Base-by-base conservation (phyloP, 805 yeast genomes). In the Metschnikowia noctiluminum region DNA sequence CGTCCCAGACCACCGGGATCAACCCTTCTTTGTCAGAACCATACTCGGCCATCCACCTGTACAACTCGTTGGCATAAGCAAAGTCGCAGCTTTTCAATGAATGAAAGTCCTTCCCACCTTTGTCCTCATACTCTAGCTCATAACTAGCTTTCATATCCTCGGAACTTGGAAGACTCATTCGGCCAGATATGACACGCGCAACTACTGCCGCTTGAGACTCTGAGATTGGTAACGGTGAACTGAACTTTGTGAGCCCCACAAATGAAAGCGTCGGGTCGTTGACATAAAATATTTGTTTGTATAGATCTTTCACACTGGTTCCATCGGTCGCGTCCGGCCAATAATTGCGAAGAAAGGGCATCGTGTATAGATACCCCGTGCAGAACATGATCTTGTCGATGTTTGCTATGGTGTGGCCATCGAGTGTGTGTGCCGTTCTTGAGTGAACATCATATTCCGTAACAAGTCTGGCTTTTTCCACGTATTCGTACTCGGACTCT, bases 1-100 rank as follows among this genome's bases (percentile, higher is more conserved):
- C 55, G 39, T 55, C 62, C 66, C 66, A 62, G 35, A 35, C 46
- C 7, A 45, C 36, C 1, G 65, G 64, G 32, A 55, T 43, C 28
- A 62, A 52, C 8, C 66, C 66, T 1, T 30, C 49, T 4, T 48
- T 43, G 28, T 51, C 56, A 8, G 57, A 31, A 7, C 48, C 53
- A 15, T 52, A 46, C 8, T 21, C 16, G 9, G 38, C 43, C 10
- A 61, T 45, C 49, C 57, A 47, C 31, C 49, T 48, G 45, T 48
- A 53, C 9, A 62, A 32, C n/a, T 58, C 50, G 40, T 58, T 52
- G 43, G 60, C 57, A 49, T 60, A 62, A 11, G 47, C 51, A 16
- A 42, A 54, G 45, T 62, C 66, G 28, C 52, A 42, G 37, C 51
- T 57, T 27, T 49, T 48, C 35, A 62, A 49, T 9, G 51, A 47